Base-by-base conservation (phyloP, 2,329 filamentous ascomycete species). In the Verticillium longisporum region DNA sequence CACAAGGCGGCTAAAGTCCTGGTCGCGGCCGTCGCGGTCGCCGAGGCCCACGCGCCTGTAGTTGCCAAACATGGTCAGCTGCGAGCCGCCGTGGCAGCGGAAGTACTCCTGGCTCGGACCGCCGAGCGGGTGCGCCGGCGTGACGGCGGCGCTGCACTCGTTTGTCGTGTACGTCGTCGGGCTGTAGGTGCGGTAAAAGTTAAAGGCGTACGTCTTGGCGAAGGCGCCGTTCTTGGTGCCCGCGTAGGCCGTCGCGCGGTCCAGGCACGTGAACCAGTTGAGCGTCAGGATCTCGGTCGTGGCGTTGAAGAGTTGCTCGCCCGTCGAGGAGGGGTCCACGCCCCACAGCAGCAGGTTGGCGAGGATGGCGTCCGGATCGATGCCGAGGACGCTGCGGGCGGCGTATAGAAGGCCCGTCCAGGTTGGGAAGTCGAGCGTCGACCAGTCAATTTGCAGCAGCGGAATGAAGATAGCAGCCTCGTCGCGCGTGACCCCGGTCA, bases 21-120 rank as follows among this genome's bases (percentile, higher is more conserved):
- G 65, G 61, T 77, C 75, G 13, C 64, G 63, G 6, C 70, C 73
- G 60, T 77, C 75, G 6, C 76, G 69, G 58, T 74, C 73, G 2
- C 69, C 68, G 55, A 68, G 67, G 1, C 71, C 72, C 4, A 60
- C 68, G 36, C 72, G 69, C 6, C 61, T 59, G 21, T 68, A 66
- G 6, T 69, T 75, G 32, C 72, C 75, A 61, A 77, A 76, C 5
- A 73, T 72, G 18, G 73, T 65, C 60, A 73, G 68, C 59, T 76
- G 71, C 60, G 77, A 75, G 13, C 75, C 75, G 1, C 71, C 73
- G 60, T 78, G 75, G 66, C 75, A 78, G 63, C 76, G 76, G 66
- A 71, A 73, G 66, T 78, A 78, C 61, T 77, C 75, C 4, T 57
- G 56, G n/a, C 69, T 65, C 3, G 72, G 73, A 60, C 76, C 70